Percentiles rank a stretch among this genome's conserved stretches.
Conservation (phyloP, 169 alveolate genomes). For the Perkinsus chesapeaki region DNA sequence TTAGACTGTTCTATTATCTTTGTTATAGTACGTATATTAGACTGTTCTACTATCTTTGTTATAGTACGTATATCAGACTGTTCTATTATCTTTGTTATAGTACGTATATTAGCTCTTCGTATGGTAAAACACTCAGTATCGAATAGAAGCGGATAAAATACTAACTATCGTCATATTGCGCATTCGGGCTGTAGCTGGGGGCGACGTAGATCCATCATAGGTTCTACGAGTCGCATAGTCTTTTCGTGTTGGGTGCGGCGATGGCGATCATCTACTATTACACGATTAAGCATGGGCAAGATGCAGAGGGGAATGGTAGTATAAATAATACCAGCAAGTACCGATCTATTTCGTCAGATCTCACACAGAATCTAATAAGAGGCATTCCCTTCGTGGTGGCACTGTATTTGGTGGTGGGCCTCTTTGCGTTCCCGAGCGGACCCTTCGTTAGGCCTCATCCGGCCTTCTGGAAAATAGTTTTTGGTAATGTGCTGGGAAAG, state of each 20-base stretch:
- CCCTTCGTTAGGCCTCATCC: constrained; percentile 10
- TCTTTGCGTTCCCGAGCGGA: constrained; percentile 2
- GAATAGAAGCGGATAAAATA: too few species aligned
- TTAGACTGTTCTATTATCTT: too few species aligned
- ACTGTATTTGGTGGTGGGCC: background rate
- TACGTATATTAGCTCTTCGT: too few species aligned
- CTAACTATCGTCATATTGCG: too few species aligned
- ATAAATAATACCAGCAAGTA: background rate
- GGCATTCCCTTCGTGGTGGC: background rate
- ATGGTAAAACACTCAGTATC: too few species aligned
- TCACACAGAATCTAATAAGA: background rate
- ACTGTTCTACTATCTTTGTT: too few species aligned
- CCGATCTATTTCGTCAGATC: background rate
- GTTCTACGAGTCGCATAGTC: background rate
- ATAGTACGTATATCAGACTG: too few species aligned
- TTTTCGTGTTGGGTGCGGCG: background rate
- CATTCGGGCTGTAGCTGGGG: background rate
- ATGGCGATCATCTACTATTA: background rate
- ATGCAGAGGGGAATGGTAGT: background rate
- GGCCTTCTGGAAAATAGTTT: background rate
- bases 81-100: too few species aligned
- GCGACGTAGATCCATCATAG: background rate
- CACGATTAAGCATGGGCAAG: background rate
- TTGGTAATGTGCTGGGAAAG: background rate
- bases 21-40: too few species aligned